Percentiles rank a stretch among this genome's conserved stretches.
Conservation (phyloP, 768 basidiomycete genomes). For the Suillus clintonianus region DNA sequence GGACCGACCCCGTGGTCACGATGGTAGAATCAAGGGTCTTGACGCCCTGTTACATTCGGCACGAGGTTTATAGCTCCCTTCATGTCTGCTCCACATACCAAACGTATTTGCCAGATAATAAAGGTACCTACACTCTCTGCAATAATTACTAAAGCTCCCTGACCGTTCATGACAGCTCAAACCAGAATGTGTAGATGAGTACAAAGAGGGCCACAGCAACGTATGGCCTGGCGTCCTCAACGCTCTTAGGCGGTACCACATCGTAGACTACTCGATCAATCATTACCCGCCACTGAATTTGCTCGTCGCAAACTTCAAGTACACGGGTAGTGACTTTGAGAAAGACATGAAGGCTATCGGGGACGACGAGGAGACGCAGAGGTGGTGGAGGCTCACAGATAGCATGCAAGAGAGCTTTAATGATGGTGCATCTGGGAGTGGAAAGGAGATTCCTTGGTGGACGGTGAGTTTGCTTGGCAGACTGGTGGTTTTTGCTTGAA, state of each 20-base stretch:
- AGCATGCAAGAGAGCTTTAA: slow-evolving; percentile 77
- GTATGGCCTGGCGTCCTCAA: slow-evolving; percentile 74
- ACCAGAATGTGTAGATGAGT: slow-evolving; percentile 50
- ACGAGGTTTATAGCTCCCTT: background rate
- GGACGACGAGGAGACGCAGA: slow-evolving; percentile 64
- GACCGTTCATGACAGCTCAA: slow-evolving; percentile 46
- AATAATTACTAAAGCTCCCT: background rate
- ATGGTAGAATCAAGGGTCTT: no score
- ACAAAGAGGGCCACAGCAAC: slow-evolving; percentile 56
- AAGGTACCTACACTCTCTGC: slow-evolving; percentile 42
- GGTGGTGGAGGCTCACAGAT: slow-evolving; percentile 77
- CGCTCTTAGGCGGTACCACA: slow-evolving; percentile 60
- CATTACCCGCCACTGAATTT: no score
- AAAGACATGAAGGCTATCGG: slow-evolving; percentile 64
- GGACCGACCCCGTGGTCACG: background rate
- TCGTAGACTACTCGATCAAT: slow-evolving; percentile 77
- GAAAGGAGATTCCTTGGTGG: slow-evolving; percentile 72
- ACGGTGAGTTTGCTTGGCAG: slow-evolving; percentile 30
- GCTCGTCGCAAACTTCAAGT: slow-evolving; percentile 83
- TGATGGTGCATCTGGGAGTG: slow-evolving; percentile 70
- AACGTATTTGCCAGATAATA: slow-evolving; percentile 73
- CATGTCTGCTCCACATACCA: slow-evolving; percentile 24
- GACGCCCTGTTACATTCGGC: no score
- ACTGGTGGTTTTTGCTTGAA: background rate
- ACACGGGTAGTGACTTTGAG: slow-evolving; percentile 64